Percentiles rank a stretch among this genome's conserved stretches.
These are phyloP conservation scores for Solanum aculeatissimum DNA, from an alignment of 305 asterid genomes.

Conservation along the genomic window DNA sequence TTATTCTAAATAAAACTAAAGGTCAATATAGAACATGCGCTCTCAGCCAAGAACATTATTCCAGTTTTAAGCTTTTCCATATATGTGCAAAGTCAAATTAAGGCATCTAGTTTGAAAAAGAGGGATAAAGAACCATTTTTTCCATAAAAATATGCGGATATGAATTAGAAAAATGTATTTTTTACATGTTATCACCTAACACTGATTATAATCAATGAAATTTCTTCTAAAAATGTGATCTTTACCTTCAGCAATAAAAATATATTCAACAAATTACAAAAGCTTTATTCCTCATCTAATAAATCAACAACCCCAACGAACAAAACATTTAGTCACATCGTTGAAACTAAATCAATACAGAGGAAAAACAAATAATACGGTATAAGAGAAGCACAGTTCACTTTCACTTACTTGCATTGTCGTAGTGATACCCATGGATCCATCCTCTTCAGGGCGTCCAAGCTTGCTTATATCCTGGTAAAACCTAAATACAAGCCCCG, in stretches of 20 bases:
- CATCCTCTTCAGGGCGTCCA: constrained; percentile 77
- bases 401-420: constrained; percentile 57
- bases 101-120: not conserved
- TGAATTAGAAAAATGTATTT: not conserved
- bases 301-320: not conserved
- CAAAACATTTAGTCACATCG: not conserved
- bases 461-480: constrained; percentile 77
- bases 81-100: not conserved
- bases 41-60: not conserved
- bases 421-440: constrained; percentile 61
- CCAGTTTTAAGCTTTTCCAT: not conserved
- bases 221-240: not conserved
- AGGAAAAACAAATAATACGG: not conserved
- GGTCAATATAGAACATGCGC: not conserved
- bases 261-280: not conserved
- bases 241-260: not conserved
- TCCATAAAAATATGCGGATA: not conserved
- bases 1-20: not conserved
- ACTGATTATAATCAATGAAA: not conserved
- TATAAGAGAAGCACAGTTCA: not conserved
- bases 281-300: not conserved
- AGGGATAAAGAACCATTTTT: not conserved
- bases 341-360: not conserved
- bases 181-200: not conserved
- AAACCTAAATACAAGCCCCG: constrained; percentile 53